Conservation (phyloP, 2,329 filamentous ascomycete genomes). For the Colletotrichum tropicale region DNA sequence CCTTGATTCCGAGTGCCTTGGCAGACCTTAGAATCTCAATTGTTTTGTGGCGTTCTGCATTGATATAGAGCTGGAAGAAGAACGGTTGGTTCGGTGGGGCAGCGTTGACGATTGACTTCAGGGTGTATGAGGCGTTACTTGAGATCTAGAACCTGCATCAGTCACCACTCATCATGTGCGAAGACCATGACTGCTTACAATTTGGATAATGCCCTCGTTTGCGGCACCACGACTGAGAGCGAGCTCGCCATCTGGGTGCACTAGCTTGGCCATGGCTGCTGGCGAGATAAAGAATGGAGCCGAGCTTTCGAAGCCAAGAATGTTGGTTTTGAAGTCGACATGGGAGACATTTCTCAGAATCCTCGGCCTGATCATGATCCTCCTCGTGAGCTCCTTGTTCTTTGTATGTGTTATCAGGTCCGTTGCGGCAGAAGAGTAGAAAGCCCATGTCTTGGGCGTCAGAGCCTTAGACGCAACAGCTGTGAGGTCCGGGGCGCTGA, state of each 20-base stretch:
- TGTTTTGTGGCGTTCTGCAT: conserved; percentile 57
- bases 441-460: conserved; percentile 44
- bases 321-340: conserved; percentile 58
- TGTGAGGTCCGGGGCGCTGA: conserved; percentile 41
- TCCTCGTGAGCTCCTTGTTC: conserved; percentile 71
- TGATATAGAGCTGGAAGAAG: conserved; percentile 68
- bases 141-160: conserved; percentile 38
- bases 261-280: conserved; percentile 66
- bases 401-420: conserved; percentile 79
- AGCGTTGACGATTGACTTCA: conserved; percentile 44
- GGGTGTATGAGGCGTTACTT: conserved; percentile 54
- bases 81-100: conserved; percentile 42
- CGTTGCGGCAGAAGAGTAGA: conserved; percentile 84
- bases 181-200: conserved; percentile 31
- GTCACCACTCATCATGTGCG: not conserved
- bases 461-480: conserved; percentile 33
- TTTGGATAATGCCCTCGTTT: conserved; percentile 52
- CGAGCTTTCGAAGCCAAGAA: conserved; percentile 56
- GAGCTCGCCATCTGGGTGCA: conserved; percentile 65
- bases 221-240: conserved; percentile 33
- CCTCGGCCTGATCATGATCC: conserved; percentile 71
- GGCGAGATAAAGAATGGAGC: conserved; percentile 69
- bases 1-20: conserved; percentile 48
- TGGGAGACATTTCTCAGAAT: conserved; percentile 79
- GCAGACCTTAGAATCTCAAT: conserved; percentile 52